phyloP scores from a whole-genome alignment of 2,329 filamentous ascomycete species.

The Arthrocladium fulminans region DNA sequence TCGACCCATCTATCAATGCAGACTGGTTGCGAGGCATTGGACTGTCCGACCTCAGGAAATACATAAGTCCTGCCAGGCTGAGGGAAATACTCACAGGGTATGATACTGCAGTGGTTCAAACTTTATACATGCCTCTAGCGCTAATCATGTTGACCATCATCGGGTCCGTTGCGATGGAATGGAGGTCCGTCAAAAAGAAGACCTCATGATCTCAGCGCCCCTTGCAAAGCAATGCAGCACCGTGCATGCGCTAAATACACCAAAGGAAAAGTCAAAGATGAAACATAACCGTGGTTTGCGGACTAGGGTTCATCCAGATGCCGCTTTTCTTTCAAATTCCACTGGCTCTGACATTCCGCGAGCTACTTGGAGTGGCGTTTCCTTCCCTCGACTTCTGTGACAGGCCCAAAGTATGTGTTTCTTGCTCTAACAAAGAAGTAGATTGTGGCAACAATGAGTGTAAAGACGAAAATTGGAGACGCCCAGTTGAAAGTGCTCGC shows the following conservation, averaged over 20 bases:
- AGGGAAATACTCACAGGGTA: neutral
- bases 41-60: neutral
- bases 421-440: neutral
- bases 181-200: conserved; percentile 3
- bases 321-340: too few species aligned
- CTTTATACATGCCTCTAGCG: conserved; percentile 3
- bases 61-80: neutral
- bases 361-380: too few species aligned
- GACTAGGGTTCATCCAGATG: too few species aligned
- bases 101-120: neutral
- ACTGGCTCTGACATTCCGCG: too few species aligned
- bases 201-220: neutral
- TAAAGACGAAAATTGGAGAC: conserved; percentile 34
- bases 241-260: too few species aligned
- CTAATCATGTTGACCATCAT: neutral
- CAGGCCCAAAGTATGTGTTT: neutral
- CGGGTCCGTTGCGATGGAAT: conserved; percentile 1
- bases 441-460: conserved; percentile 31
- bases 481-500: conserved; percentile 42
- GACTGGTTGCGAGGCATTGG: too few species aligned
- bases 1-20: too few species aligned
- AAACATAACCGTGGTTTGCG: too few species aligned
- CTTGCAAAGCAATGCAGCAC: too few species aligned
- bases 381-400: neutral
- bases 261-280: too few species aligned